These are phyloP conservation scores for Leishmania aethiopica DNA, from an alignment of 208 protist species.

Conservation along the genomic window DNA sequence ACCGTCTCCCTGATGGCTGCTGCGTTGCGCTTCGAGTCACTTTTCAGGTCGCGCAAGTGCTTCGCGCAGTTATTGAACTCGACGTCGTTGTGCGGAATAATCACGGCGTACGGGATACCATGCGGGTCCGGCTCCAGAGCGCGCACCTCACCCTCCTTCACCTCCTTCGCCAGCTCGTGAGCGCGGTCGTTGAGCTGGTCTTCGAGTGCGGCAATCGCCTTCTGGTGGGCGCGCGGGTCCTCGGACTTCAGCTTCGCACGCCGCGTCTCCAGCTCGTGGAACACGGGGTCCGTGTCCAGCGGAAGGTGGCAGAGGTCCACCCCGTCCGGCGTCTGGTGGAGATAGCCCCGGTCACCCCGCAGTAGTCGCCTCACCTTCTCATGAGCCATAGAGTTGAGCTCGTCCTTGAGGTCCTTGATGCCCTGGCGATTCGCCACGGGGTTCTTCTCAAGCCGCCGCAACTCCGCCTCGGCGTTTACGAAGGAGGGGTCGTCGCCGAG, in stretches of 20 bases:
- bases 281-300: constrained; percentile 64
- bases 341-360: constrained; percentile 66
- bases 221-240: constrained; percentile 47
- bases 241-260: constrained; percentile 68
- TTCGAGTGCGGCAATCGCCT: constrained; percentile 61
- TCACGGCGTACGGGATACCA: constrained; percentile 57
- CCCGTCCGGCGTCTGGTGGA: constrained; percentile 66
- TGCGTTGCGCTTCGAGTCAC: constrained; percentile 51
- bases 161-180: constrained; percentile 64
- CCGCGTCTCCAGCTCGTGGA: constrained; percentile 68
- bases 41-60: constrained; percentile 57
- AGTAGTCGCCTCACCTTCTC: constrained; percentile 59
- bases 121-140: constrained; percentile 46
- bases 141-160: constrained; percentile 62
- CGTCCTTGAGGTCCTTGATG: constrained; percentile 66
- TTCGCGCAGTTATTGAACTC: constrained; percentile 57
- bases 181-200: constrained; percentile 70
- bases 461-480: constrained; percentile 48
- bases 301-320: constrained; percentile 65
- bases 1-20: constrained; percentile 40
- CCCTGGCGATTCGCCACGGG: constrained; percentile 62
- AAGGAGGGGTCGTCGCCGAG: constrained; percentile 71
- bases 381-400: constrained; percentile 67
- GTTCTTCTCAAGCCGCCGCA: constrained; percentile 64
- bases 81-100: constrained; percentile 66